Evolutionary conservation across 768 basidiomycete species (phyloP).

Genomic region (Rhizopogon roseolus): DNA sequence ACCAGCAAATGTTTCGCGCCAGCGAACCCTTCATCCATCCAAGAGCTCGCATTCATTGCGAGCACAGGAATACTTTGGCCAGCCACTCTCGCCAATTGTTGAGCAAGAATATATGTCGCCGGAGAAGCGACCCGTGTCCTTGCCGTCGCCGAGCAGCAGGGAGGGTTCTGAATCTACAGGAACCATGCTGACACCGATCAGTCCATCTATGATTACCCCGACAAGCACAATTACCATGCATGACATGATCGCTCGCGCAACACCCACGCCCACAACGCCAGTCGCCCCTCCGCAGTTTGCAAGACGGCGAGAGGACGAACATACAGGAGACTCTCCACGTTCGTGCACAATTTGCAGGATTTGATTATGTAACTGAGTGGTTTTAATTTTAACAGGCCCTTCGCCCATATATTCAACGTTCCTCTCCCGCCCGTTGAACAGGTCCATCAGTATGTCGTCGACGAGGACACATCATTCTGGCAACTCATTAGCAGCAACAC

Average conservation of each 20-base stretch:
- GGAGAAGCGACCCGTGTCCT: conserved; percentile 32
- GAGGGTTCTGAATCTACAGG: conserved; percentile 22
- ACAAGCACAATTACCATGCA: conserved; percentile 17
- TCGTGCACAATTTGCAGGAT: conserved; percentile 19
- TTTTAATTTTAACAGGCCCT: conserved; percentile 31
- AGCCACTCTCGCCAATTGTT: conserved; percentile 59
- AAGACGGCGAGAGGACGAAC: conserved; percentile 24
- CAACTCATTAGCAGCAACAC: conserved; percentile 28
- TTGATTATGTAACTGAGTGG: background rate
- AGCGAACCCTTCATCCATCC: conserved; percentile 23
- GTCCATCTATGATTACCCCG: conserved; percentile 21
- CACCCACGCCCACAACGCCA: conserved; percentile 23
- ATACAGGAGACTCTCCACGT: conserved; percentile 32
- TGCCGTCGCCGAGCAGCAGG: conserved; percentile 23
- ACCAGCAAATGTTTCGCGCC: conserved; percentile 21
- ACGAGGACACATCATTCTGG: conserved; percentile 52
- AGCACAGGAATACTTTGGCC: conserved; percentile 20
- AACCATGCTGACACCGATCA: conserved; percentile 33
- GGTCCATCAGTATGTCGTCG: conserved; percentile 61
- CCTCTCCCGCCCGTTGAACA: conserved; percentile 59
- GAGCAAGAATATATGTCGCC: conserved; percentile 64
- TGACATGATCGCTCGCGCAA: conserved; percentile 11
- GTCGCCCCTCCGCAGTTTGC: conserved; percentile 18
- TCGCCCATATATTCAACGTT: conserved; percentile 52
- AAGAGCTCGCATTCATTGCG: conserved; percentile 41